Conservation (phyloP, 495 filamentous ascomycete species). For the Opeltia flavorubescens region DNA sequence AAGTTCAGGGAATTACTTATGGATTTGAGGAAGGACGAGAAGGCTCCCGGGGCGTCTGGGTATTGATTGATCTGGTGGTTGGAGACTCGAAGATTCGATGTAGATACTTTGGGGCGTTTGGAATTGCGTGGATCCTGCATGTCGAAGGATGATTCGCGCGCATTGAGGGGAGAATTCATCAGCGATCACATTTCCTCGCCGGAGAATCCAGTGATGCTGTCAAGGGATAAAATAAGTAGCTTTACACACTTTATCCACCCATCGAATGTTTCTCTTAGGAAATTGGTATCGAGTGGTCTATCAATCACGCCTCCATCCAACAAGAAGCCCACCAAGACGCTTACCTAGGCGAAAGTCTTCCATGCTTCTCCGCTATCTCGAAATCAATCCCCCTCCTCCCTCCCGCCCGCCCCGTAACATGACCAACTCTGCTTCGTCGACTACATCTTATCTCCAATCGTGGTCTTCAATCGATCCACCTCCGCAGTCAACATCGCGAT, state of each 20-base stretch:
- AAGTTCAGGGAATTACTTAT: slow-evolving; percentile 85
- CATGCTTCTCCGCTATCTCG: too few relatives aligned
- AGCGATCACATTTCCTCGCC: too few relatives aligned
- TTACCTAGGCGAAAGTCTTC: too few relatives aligned
- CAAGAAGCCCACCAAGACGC: too few relatives aligned
- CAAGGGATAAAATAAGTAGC: too few relatives aligned
- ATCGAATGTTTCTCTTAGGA: too few relatives aligned
- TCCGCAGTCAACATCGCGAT: slow-evolving; percentile 50
- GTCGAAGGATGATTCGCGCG: neutral
- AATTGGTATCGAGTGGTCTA: too few relatives aligned
- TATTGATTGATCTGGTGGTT: slow-evolving; percentile 26
- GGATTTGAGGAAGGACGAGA: slow-evolving; percentile 83
- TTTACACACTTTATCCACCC: too few relatives aligned
- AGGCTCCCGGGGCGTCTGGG: slow-evolving; percentile 71
- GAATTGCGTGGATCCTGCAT: neutral
- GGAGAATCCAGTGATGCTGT: too few relatives aligned
- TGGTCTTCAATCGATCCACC: slow-evolving; percentile 57
- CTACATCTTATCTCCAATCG: slow-evolving; percentile 21
- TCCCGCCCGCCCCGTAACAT: neutral
- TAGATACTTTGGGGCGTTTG: neutral
- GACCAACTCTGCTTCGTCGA: neutral
- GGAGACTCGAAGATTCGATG: neutral
- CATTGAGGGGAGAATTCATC: too few relatives aligned
- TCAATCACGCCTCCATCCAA: neutral
- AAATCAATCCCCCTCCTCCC: neutral